Evolutionary conservation across 1,284 basidiomycete genomes (phyloP), one percentile per base, ranked within the genome.

Genomic region (Trichosporon coremiiforme): DNA sequence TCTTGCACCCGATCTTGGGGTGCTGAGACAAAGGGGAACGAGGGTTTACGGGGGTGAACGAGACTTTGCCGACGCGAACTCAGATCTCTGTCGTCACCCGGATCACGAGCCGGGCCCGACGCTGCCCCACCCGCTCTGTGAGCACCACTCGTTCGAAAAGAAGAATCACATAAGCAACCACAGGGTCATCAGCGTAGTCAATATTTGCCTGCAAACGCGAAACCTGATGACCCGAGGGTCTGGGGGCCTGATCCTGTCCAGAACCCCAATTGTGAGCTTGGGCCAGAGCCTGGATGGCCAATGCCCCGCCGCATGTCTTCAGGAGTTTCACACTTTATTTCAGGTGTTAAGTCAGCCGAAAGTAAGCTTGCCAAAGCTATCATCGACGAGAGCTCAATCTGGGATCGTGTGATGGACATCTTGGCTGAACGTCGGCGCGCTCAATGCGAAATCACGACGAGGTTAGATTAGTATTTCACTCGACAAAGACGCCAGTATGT

Each of bases 321-420:
- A 22, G 50, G 22, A 53, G 50, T 10, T 20, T 53, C 8, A 6
- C 2, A 13, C 50, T 25, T 53, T 53, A 53, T 53, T 20, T 53
- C 22, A 53, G 50, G 50, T 53, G 50, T 53, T 20, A 53, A 20
- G 50, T 53, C 50, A 53, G 50, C 50, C 50, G n/a, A 20, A 53
- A 25, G 17, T 17, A 17, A 25, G 7, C 22, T 17, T 53, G 50
- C 50, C 50, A 25, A 53, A 17, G 5, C 50, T 22, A 4, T 7
- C 4, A 20, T 53, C n/a, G 50, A 53, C 50, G n/a, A 53, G 22
- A 53, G 41, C 50, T 20, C 25, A 10, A 25, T 53, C 50, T 20
- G 22, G 3, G 20, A 10, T 53, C 50, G 50, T 25, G 50, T 53
- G 50, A 12, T 22, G 50, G 22, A 20, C 50, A 20, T 53, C 50